A percentile compares a stretch with the other conserved stretches of the same genome.
These are phyloP conservation scores for Cercospora beticola DNA, from an alignment of 2,329 filamentous ascomycete genomes.

Conservation along the genomic window DNA sequence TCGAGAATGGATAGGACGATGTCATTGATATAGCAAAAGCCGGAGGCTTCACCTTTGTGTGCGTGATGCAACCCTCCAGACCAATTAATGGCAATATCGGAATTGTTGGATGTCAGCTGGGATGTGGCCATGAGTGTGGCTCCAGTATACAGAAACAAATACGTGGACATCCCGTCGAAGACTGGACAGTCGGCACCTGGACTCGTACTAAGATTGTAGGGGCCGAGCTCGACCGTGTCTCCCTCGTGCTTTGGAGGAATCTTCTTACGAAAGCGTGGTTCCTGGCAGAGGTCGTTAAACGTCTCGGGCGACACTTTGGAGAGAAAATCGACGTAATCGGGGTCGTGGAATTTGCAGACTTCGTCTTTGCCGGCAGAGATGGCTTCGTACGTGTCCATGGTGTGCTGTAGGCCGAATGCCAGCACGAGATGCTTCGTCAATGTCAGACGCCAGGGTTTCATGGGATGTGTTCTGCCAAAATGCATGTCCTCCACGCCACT, in stretches of 20 bases:
- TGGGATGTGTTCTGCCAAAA: conserved; percentile 94
- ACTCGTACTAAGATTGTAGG: conserved; percentile 67
- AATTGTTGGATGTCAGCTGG: conserved; percentile 81
- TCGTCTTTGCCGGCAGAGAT: conserved; percentile 84
- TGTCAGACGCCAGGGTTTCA: conserved; percentile 98
- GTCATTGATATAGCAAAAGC: conserved; percentile 99
- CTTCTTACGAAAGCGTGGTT: conserved; percentile 43
- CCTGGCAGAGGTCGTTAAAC: conserved; percentile 55
- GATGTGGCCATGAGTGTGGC: conserved; percentile 87
- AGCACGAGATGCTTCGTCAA: conserved; percentile 93
- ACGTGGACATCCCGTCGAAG: conserved; percentile 93
- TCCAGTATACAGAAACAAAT: conserved; percentile 90
- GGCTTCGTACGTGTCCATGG: conserved; percentile 91
- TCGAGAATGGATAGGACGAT: conserved; percentile 93
- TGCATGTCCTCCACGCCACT: conserved; percentile 94
- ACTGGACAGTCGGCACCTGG: conserved; percentile 87
- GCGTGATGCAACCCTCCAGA: conserved; percentile 94
- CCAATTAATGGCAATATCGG: conserved; percentile 97
- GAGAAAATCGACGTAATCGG: conserved; percentile 90
- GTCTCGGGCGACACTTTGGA: conserved; percentile 36
- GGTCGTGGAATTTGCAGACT: conserved; percentile 79
- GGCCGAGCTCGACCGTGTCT: conserved; percentile 48
- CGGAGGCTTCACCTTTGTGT: conserved; percentile 88
- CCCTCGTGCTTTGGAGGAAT: conserved; percentile 46
- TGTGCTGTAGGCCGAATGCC: conserved; percentile 91